Percentiles rank a stretch among this genome's conserved stretches.
These are phyloP conservation scores for Phytophthora lateralis DNA, from an alignment of 352 stramenopile genomes.

Conservation along the genomic window DNA sequence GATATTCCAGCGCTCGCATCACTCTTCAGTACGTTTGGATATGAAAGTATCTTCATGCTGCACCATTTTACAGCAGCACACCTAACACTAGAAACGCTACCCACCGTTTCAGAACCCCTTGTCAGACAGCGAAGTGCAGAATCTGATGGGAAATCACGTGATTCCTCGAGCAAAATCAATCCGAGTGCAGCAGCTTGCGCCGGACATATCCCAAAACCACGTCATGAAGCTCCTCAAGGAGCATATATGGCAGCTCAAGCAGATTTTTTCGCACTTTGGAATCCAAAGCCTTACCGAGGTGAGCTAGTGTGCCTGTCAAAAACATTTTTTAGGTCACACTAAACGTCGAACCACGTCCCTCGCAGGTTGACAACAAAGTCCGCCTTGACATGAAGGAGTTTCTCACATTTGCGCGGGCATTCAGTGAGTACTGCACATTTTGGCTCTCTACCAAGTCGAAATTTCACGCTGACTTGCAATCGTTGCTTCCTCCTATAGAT, in stretches of 20 bases:
- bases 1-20: constrained; percentile 44
- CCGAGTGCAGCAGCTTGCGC: constrained; percentile 60
- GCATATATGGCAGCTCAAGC: constrained; percentile 74
- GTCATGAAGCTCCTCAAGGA: constrained; percentile 75
- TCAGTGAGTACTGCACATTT: constrained; percentile 48
- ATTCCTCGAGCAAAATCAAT: constrained; percentile 62
- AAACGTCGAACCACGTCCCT: neutral
- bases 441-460: neutral
- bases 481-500: constrained; percentile 26
- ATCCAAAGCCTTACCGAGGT: constrained; percentile 67
- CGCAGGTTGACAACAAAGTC: constrained; percentile 54
- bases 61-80: neutral
- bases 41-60: neutral
- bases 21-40: constrained; percentile 26
- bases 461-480: constrained; percentile 2
- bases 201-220: constrained; percentile 68
- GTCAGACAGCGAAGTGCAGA: constrained; percentile 41
- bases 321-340: neutral
- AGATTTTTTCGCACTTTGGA: constrained; percentile 79
- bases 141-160: constrained; percentile 55
- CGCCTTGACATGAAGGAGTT: constrained; percentile 69
- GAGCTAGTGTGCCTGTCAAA: neutral
- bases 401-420: constrained; percentile 67
- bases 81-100: neutral
- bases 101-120: constrained; percentile 7